Evolutionary conservation across 176 grass and related monocot genomes (phyloP).

Genomic region (Elymus sibiricus): DNA sequence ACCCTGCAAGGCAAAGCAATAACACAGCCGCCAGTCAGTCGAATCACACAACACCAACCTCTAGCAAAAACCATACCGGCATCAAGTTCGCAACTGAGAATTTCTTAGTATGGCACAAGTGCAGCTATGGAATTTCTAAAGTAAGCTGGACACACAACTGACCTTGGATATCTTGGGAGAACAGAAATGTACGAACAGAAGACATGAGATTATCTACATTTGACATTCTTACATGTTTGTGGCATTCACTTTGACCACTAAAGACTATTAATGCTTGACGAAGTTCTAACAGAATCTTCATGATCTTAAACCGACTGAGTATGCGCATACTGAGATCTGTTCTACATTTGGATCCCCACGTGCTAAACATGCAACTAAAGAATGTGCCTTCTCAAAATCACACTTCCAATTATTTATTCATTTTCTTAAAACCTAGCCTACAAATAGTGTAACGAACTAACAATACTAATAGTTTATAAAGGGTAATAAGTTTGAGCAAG

Average conservation of each 20-base stretch:
- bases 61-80: not conserved
- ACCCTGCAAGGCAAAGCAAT: constrained; percentile 46
- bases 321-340: not conserved
- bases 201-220: not conserved
- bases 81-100: not conserved
- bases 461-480: not conserved
- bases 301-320: not conserved
- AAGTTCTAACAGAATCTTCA: not conserved
- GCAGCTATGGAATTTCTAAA: not conserved
- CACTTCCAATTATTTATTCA: not conserved
- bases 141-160: not conserved
- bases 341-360: not conserved
- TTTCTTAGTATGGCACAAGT: not conserved
- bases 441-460: not conserved
- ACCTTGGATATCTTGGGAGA: not conserved
- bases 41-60: not conserved
- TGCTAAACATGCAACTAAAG: not conserved
- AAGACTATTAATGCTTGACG: not conserved
- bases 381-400: not conserved
- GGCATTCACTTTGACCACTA: not conserved
- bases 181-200: not conserved
- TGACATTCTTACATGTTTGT: not conserved
- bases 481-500: not conserved
- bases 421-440: not conserved
- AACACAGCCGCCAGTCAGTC: not conserved